Conservation (phyloP, 495 filamentous ascomycete species). For the Oidiodendron maius region DNA sequence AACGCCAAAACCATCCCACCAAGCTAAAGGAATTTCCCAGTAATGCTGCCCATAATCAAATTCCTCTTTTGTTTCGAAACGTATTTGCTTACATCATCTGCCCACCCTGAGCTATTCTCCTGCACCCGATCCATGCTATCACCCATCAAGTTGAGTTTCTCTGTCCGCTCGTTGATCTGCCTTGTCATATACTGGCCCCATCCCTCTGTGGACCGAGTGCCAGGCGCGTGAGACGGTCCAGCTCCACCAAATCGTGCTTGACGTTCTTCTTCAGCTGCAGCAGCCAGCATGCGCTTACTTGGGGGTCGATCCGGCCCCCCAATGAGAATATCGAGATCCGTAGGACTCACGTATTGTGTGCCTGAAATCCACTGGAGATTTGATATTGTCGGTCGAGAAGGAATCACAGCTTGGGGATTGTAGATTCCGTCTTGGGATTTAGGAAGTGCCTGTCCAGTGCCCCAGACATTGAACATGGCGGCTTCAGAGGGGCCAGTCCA, state of each 20-base stretch:
- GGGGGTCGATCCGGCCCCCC: constrained; percentile 83
- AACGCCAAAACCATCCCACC: not conserved
- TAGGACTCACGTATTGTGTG: constrained; percentile 81
- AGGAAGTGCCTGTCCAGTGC: constrained; percentile 52
- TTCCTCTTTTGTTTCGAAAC: constrained; percentile 81
- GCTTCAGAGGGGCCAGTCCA: constrained; percentile 91
- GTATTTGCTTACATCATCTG: constrained; percentile 80
- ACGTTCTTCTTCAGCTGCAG: constrained; percentile 37
- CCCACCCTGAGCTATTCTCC: constrained; percentile 73
- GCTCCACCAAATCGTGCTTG: constrained; percentile 38
- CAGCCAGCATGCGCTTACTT: constrained; percentile 63
- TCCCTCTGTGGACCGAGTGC: constrained; percentile 34
- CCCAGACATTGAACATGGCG: constrained; percentile 74
- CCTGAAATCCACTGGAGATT: constrained; percentile 95
- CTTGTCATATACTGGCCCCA: constrained; percentile 66
- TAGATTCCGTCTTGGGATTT: constrained; percentile 63
- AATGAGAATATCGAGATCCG: constrained; percentile 89
- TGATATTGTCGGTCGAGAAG: constrained; percentile 87
- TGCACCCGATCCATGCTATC: constrained; percentile 80
- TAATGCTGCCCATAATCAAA: constrained; percentile 59
- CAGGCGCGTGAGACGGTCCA: constrained; percentile 12
- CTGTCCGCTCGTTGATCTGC: constrained; percentile 82
- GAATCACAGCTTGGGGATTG: constrained; percentile 65
- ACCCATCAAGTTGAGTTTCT: constrained; percentile 73
- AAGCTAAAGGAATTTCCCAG: constrained; percentile 33